Evolutionary conservation across 163 green algal species (phyloP).

Genomic region (Dunaliella salina): DNA sequence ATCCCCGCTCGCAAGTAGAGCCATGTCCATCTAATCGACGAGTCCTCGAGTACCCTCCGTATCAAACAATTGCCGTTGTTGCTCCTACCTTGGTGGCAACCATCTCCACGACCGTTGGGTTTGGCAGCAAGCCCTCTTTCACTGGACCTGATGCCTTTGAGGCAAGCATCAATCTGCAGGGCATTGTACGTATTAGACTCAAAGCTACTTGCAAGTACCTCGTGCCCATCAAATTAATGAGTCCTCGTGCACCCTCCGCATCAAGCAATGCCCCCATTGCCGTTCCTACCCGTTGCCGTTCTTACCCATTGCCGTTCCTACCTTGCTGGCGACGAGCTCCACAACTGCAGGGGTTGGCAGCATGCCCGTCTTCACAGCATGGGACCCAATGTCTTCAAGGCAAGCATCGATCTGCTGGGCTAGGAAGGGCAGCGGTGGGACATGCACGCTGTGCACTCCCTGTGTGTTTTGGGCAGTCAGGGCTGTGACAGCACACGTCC

Average conservation of each 20-base stretch:
- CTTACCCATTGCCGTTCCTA: conserved; percentile 7
- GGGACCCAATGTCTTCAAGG: conserved; percentile 75
- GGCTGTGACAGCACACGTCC: conserved; percentile 74
- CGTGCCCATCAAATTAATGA: too few species aligned
- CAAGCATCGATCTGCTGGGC: conserved; percentile 73
- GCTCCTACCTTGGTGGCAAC: not conserved
- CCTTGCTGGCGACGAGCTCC: conserved; percentile 43
- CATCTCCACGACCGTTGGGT: not conserved
- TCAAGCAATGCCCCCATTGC: too few species aligned
- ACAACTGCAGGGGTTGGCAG: conserved; percentile 73
- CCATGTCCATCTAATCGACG: too few species aligned
- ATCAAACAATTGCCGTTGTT: too few species aligned
- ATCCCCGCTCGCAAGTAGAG: too few species aligned
- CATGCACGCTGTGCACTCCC: conserved; percentile 74
- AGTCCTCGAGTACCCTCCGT: too few species aligned
- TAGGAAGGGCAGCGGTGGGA: conserved; percentile 59
- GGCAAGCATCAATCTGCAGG: conserved; percentile 73
- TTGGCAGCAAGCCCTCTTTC: not conserved
- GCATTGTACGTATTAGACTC: too few species aligned
- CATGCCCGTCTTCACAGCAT: conserved; percentile 94
- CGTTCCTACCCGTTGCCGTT: too few species aligned
- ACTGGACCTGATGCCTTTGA: conserved; percentile 69
- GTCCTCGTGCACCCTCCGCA: too few species aligned
- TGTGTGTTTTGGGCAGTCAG: conserved; percentile 91
- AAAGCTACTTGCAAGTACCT: too few species aligned